A percentile compares a stretch with the other conserved stretches of the same genome.
Evolutionary conservation across 768 basidiomycete genomes (phyloP).

Genomic region (Mycena crocata): DNA sequence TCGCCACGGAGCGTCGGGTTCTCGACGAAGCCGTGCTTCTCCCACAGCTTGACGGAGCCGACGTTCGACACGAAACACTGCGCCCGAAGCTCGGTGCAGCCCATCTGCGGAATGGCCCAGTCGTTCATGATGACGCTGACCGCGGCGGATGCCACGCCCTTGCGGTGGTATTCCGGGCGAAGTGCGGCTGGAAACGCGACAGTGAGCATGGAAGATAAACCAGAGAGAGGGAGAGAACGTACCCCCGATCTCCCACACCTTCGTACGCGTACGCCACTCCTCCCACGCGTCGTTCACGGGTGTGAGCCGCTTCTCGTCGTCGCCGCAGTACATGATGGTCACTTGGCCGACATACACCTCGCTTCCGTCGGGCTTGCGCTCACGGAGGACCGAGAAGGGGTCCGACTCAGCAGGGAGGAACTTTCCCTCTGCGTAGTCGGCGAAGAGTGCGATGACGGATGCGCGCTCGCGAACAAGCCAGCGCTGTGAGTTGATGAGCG

Average conservation of each 20-base stretch:
- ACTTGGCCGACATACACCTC: conserved; percentile 32
- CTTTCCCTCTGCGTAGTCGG: conserved; percentile 6
- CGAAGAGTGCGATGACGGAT: conserved; percentile 12
- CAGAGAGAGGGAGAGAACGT: neutral
- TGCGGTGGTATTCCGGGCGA: conserved; percentile 22
- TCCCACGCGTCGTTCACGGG: conserved; percentile 29
- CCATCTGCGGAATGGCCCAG: conserved; percentile 32
- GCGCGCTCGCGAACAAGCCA: conserved; percentile 26
- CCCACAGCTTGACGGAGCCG: conserved; percentile 26
- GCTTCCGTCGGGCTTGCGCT: conserved; percentile 8
- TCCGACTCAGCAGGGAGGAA: conserved; percentile 17
- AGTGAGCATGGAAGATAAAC: neutral
- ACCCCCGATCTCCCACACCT: conserved; percentile 29
- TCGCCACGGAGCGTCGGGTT: neutral
- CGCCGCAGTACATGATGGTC: conserved; percentile 2
- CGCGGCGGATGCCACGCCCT: conserved; percentile 30
- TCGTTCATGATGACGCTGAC: conserved; percentile 20
- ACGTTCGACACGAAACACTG: conserved; percentile 18
- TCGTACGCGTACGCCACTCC: conserved; percentile 23
- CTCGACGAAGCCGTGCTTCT: conserved; percentile 33
- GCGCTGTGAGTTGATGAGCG: neutral
- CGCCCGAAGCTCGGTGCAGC: conserved; percentile 32
- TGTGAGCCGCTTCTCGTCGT: conserved; percentile 4
- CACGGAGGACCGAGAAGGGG: conserved; percentile 28
- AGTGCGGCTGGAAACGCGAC: conserved; percentile 17